Evolutionary conservation across 176 grass and related monocot genomes (phyloP).

Genomic region (Tillandsia leiboldiana): DNA sequence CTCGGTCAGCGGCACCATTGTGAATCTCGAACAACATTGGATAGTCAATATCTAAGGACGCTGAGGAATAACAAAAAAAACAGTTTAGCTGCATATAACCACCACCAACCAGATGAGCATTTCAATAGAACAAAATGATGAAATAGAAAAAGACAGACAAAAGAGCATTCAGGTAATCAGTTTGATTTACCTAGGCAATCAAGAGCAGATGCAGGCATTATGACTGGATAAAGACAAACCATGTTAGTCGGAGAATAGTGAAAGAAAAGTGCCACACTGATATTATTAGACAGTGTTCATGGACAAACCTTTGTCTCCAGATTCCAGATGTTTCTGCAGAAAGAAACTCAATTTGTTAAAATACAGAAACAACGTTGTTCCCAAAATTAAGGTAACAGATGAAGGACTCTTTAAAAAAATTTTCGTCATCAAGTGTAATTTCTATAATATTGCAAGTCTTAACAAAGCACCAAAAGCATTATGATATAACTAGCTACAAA

Average conservation of each 20-base stretch:
- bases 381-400: conserved; percentile 1
- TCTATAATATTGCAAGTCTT: too few relatives aligned
- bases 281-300: background rate
- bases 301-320: conserved; percentile 60
- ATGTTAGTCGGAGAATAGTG: conserved; percentile 10
- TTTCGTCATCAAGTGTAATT: background rate
- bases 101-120: conserved; percentile 10
- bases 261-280: conserved; percentile 1
- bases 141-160: background rate
- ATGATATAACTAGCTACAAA: too few relatives aligned
- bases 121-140: conserved; percentile 5
- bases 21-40: conserved; percentile 86
- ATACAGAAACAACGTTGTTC: conserved; percentile 12
- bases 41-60: conserved; percentile 73
- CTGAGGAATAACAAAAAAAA: conserved; percentile 33
- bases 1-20: conserved; percentile 49
- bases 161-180: background rate
- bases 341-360: conserved; percentile 9
- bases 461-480: too few relatives aligned
- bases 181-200: conserved; percentile 67
- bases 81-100: conserved; percentile 1
- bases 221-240: conserved; percentile 43
- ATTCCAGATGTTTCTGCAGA: conserved; percentile 74
- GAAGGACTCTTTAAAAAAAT: too few relatives aligned
- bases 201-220: conserved; percentile 84